These are phyloP conservation scores for Ensete glaucum DNA, from an alignment of 176 grass and related monocot genomes.

Conservation along the genomic window DNA sequence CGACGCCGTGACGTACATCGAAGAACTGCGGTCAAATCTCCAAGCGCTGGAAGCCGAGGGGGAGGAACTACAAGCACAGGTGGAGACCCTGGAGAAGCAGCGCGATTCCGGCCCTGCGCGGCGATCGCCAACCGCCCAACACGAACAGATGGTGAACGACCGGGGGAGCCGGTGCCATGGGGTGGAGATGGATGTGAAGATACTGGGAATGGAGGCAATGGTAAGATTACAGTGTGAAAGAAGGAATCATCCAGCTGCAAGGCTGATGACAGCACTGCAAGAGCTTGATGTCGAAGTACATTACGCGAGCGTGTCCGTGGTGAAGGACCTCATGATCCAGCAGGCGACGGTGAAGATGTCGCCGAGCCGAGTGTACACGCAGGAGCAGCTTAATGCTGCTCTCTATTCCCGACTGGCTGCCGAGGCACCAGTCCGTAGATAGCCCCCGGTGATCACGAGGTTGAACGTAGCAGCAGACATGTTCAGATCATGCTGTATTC, in stretches of 20 bases:
- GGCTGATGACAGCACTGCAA: conserved; percentile 67
- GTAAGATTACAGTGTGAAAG: conserved; percentile 84
- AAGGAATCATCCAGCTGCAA: conserved; percentile 73
- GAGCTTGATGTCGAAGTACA: conserved; percentile 74
- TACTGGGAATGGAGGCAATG: conserved; percentile 69
- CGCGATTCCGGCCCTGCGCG: conserved; percentile 33
- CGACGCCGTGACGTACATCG: conserved; percentile 94
- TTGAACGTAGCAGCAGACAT: too few relatives aligned
- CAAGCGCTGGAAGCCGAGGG: conserved; percentile 48
- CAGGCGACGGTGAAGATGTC: conserved; percentile 89
- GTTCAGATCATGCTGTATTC: too few relatives aligned
- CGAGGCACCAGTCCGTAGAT: background rate
- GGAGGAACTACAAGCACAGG: conserved; percentile 54
- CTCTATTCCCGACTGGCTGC: conserved; percentile 49
- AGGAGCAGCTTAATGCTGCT: conserved; percentile 68
- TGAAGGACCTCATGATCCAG: conserved; percentile 94
- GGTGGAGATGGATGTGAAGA: conserved; percentile 90
- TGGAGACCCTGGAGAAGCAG: conserved; percentile 66
- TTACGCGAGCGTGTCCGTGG: conserved; percentile 83
- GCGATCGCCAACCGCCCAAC: background rate
- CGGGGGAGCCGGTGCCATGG: conserved; percentile 42
- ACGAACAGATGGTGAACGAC: conserved; percentile 14
- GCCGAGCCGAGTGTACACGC: conserved; percentile 49
- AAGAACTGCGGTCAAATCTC: conserved; percentile 68
- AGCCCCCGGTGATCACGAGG: too few relatives aligned